Evolutionary conservation across 2,329 filamentous ascomycete genomes (phyloP), one percentile per base, ranked within the genome.

Genomic region (Rutstroemia sp.): DNA sequence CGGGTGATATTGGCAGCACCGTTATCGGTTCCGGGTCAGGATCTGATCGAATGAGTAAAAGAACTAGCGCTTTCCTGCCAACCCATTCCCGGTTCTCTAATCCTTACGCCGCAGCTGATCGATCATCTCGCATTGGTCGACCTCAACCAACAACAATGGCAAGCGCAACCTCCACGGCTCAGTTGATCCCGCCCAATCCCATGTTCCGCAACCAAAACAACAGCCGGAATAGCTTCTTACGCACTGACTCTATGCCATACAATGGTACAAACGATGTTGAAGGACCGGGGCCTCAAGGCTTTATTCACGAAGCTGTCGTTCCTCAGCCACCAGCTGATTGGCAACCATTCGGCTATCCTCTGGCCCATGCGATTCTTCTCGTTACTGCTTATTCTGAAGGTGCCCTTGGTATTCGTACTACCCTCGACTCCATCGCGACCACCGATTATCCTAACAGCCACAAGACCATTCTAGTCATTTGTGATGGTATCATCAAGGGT

Each of bases 401-500:
- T 63, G 90, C 87, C 62, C 87, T 95, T 59, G 94, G 92, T 67
- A 82, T 99, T 56, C 87, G 94, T 49, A 96, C 92, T 0, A 99
- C 94, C 0, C 77, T 99, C 27, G 92, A 99, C 73, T 99, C 94
- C 0, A 87, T 99, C 69, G 94, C 92, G 50, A 95, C 90, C 73
- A 99, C 94, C 3, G 95, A 99, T 72, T 99, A 99, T 67, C 94
- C 94, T 50, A 99, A 99, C 79, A 97, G 92, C 71, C 95, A 99
- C 80, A 99, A 99, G 74, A 83, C 92, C 27, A 94, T 99, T 65
- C 80, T 99, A 59, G 89, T 96, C 66, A 89, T 99, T 66, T 99
- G 94, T 74, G 94, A 99, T 71, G 94, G 94, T 74, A 82, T 97
- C 69, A 96, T 99, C 77, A 96, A 96, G 75, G 95, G 95, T 63